phyloP scores from a whole-genome alignment of 2,329 filamentous ascomycete species.

The Xenoacremonium recifei region DNA sequence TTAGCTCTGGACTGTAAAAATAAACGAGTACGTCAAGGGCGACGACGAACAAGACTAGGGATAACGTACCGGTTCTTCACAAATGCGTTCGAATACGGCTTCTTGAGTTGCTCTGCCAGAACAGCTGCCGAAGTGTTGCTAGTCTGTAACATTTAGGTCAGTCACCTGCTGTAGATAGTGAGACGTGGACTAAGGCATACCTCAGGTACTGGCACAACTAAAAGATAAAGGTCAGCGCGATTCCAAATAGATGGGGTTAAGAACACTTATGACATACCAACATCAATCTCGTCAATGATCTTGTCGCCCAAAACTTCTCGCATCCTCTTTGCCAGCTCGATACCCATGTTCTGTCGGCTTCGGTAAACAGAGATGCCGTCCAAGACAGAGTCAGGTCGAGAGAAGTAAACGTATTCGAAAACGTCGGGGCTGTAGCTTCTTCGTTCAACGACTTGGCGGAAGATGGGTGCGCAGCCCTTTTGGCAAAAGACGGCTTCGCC shows the following conservation, averaged over 20 bases:
- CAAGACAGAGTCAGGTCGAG: conserved; percentile 76
- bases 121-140: conserved; percentile 76
- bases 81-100: conserved; percentile 73
- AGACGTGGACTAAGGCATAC: conserved; percentile 11
- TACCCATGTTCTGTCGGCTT: conserved; percentile 83
- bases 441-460: conserved; percentile 69
- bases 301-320: conserved; percentile 65
- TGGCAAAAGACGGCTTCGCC: conserved; percentile 84
- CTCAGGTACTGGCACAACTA: conserved; percentile 70
- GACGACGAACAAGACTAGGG: not conserved
- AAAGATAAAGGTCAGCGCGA: conserved; percentile 14
- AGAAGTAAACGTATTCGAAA: conserved; percentile 67
- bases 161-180: not conserved
- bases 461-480: conserved; percentile 72
- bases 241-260: not conserved
- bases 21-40: not conserved
- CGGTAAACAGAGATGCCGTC: conserved; percentile 86
- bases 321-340: conserved; percentile 74
- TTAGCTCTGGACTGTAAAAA: not conserved
- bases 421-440: conserved; percentile 72
- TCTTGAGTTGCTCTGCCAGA: conserved; percentile 46
- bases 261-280: conserved; percentile 31
- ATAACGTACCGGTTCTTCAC: conserved; percentile 81
- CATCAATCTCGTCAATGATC: conserved; percentile 73
- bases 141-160: conserved; percentile 49